Evolutionary conservation across 2,329 filamentous ascomycete species (phyloP), one percentile per base, ranked within the genome.

Genomic region (Colletotrichum orchidophilum): DNA sequence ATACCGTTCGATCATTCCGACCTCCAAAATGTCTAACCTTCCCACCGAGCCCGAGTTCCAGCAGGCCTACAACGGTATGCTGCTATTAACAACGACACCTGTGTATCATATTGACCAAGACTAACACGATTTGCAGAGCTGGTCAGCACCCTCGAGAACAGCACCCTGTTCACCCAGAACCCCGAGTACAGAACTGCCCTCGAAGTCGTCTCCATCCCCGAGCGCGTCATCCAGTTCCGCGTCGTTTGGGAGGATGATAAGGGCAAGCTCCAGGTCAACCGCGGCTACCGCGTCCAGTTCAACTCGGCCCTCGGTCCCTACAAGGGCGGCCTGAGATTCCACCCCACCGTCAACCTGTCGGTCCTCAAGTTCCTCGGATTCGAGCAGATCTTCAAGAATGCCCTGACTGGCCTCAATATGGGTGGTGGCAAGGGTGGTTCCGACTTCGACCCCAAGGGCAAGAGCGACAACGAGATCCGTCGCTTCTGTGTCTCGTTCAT

Each of bases 381-480:
- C 80, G 96, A 99, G 91, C 96, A 98, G 87, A 97, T 96, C 86
- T 98, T 98, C 90, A 98, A 98, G 91, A 98, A 98, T 94, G 96
- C 96, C 76, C 87, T 98, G 77, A 98, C 96, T 73, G 96, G 96
- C 80, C 86, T 97, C 80, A 94, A 90, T 78, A 98, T 99, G 91
- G 96, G 96, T 75, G 96, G 96, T 86, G 96, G 93, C 80, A 98
- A 98, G 88, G 96, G 96, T 85, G 96, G 96, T 79, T 92, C 96
- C 82, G 96, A 98, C 88, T 98, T 99, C 83, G 95, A 98, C 85
- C 96, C 96, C 83, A 99, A 98, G 91, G 95, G 95, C 87, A 98
- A 98, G 90, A 93, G 92, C 66, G 95, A 99, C 85, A 93, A 91
- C 82, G 96, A 98, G 90, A 98, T 98, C 86, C 94, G 96, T 80